Base-by-base conservation (phyloP, 2,329 filamentous ascomycete genomes). In the Cladobotryum mycophilum region DNA sequence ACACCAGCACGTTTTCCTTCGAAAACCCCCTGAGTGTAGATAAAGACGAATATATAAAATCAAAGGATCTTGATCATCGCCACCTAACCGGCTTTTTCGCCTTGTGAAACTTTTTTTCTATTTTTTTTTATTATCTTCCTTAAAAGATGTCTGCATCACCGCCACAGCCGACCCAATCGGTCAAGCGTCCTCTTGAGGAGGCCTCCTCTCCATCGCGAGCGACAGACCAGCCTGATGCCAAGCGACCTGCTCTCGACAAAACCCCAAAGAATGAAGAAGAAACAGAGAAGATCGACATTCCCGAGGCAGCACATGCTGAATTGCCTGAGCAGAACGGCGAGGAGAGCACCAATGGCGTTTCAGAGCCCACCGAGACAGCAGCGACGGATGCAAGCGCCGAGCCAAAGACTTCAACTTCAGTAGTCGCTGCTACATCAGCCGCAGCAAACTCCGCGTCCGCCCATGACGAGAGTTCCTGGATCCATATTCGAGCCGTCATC, bases 401-500 rank as follows among this genome's bases (percentile, higher is more conserved):
- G 60, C 49, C 59, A 58, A 62, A 73, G 61, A 51, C 54, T 15
- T 37, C 49, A 17, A 67, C 62, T 57, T 72, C 63, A 61, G 51
- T 53, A 14, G 37, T 43, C 60, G 37, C 63, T 59, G 71, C 64
- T 60, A 41, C 43, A 58, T 45, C 61, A 4, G 60, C 58, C 11
- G 65, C 66, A 6, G 61, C 64, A 63, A 70, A 74, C 67, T 70
- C 76, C 55, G 78, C 74, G 64, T 73, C 74, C 44, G 71, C 83
- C 43, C 85, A 93, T 61, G 93, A 99, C 65, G 93, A 99, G 75
- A 90, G 88, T 44, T 85, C 85, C 43, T 99, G 93, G 92, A 91
- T 99, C 60, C 93, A 99, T 68, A 88, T 99, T 61, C 88, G 93
- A 60, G 89, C 93, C 50, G 91, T 96, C 62, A 99, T 99, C 62